Evolutionary conservation across 495 filamentous ascomycete genomes (phyloP).

Genomic region (Podospora tetraspora): DNA sequence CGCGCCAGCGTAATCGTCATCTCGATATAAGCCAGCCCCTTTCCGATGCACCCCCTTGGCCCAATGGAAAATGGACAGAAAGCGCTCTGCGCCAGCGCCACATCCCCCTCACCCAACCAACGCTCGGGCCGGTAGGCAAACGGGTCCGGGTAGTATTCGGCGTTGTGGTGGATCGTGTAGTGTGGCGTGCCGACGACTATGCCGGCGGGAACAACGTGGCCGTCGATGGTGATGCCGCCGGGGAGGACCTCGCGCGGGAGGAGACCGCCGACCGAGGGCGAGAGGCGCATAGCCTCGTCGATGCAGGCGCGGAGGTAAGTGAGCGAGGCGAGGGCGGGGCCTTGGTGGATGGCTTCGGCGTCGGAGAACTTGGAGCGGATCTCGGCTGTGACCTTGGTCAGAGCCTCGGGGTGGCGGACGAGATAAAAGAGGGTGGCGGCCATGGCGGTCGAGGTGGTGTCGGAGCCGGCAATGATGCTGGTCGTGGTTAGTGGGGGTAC

Average conservation of each 20-base stretch:
- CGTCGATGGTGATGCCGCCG: conserved; percentile 56
- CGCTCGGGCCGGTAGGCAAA: conserved; percentile 51
- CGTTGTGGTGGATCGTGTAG: conserved; percentile 55
- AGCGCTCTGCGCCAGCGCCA: conserved; percentile 43
- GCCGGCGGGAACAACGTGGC: conserved; percentile 48
- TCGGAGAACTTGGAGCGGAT: conserved; percentile 45
- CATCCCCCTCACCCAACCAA: conserved; percentile 45
- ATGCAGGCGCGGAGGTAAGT: conserved; percentile 58
- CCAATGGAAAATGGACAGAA: conserved; percentile 57
- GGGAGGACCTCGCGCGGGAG: conserved; percentile 57
- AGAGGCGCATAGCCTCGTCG: conserved; percentile 68
- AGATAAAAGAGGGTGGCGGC: conserved; percentile 63
- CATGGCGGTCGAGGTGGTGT: conserved; percentile 63
- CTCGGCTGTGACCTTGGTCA: conserved; percentile 46
- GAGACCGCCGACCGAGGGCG: conserved; percentile 57
- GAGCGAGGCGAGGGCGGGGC: conserved; percentile 49
- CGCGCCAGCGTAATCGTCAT: conserved; percentile 47
- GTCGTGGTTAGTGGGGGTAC: background rate
- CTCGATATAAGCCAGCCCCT: conserved; percentile 51
- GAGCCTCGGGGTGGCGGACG: conserved; percentile 47
- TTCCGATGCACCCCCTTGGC: conserved; percentile 54
- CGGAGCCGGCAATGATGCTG: conserved; percentile 53
- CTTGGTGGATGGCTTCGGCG: conserved; percentile 49
- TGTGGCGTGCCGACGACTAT: conserved; percentile 49
- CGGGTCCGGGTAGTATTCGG: conserved; percentile 47